Percentiles rank a stretch among this genome's conserved stretches.
Evolutionary conservation across 192 early-diverging fungal genomes (phyloP).

Genomic region (Fimicolochytrium jonesii): DNA sequence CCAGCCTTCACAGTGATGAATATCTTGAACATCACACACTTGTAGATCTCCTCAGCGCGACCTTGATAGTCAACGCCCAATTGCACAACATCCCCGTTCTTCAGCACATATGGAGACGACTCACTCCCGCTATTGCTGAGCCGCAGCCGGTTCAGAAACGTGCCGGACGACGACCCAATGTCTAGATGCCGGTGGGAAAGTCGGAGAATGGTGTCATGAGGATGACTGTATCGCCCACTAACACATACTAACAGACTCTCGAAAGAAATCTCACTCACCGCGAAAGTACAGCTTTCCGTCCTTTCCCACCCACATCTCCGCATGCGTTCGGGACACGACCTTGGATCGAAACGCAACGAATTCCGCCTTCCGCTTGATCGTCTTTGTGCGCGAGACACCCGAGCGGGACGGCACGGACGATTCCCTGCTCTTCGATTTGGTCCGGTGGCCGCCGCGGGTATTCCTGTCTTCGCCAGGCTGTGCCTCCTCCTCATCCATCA

Average conservation of each 20-base stretch:
- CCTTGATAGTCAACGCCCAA: conserved; percentile 97
- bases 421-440: too few relatives aligned
- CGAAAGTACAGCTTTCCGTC: conserved; percentile 40
- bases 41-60: conserved; percentile 64
- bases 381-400: too few relatives aligned
- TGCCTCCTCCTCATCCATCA: too few relatives aligned
- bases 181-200: too few relatives aligned
- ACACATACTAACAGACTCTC: neutral
- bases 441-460: too few relatives aligned
- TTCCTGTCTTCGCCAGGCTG: too few relatives aligned
- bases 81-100: conserved; percentile 91
- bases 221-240: neutral
- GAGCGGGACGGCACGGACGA: too few relatives aligned
- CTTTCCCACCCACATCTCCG: conserved; percentile 82
- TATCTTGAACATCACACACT: conserved; percentile 80
- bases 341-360: conserved; percentile 59
- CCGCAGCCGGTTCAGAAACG: conserved; percentile 89
- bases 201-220: too few relatives aligned
- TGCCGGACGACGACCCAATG: conserved; percentile 91
- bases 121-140: conserved; percentile 79
- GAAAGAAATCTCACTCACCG: too few relatives aligned
- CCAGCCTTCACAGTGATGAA: conserved; percentile 30
- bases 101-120: conserved; percentile 67
- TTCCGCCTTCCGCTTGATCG: conserved; percentile 13
- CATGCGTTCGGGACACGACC: conserved; percentile 89